Conservation (phyloP, 1,139 yeast genomes). For the Zygosaccharomyces pseudobailii region DNA sequence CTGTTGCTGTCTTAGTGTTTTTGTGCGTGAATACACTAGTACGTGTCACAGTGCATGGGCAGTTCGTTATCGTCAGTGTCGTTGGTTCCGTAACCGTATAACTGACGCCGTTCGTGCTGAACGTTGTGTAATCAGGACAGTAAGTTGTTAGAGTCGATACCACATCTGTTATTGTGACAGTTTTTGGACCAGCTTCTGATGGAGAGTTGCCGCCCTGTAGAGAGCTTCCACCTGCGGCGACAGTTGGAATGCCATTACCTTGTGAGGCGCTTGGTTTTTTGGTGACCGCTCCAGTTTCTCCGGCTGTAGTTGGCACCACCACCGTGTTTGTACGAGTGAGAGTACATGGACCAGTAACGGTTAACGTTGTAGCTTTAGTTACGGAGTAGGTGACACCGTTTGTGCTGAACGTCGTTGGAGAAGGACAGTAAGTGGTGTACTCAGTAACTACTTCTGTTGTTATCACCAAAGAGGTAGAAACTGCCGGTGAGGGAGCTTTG, state of each 20-base stretch:
- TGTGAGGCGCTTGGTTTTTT: no score
- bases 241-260: not conserved
- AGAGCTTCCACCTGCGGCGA: not conserved
- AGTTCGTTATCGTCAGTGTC: constrained; percentile 1
- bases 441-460: constrained; percentile 45
- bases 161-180: constrained; percentile 10
- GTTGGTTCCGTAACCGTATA: constrained; percentile 22
- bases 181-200: constrained; percentile 3
- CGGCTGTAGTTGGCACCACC: not conserved
- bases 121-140: constrained; percentile 5
- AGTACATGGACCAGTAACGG: constrained; percentile 61
- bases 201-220: not conserved
- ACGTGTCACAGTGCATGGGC: constrained; percentile 5
- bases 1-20: not conserved
- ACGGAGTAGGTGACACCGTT: constrained; percentile 49
- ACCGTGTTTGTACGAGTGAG: constrained; percentile 24
- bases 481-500: not conserved
- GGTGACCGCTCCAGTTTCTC: no score
- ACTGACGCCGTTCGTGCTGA: constrained; percentile 8
- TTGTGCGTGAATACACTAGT: not conserved
- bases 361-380: constrained; percentile 48
- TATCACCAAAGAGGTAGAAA: constrained; percentile 10
- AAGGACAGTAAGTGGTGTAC: constrained; percentile 58
- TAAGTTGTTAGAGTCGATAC: constrained; percentile 6
- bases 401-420: constrained; percentile 47